Conservation (phyloP, 768 basidiomycete species). For the Tephrocybe sp. region DNA sequence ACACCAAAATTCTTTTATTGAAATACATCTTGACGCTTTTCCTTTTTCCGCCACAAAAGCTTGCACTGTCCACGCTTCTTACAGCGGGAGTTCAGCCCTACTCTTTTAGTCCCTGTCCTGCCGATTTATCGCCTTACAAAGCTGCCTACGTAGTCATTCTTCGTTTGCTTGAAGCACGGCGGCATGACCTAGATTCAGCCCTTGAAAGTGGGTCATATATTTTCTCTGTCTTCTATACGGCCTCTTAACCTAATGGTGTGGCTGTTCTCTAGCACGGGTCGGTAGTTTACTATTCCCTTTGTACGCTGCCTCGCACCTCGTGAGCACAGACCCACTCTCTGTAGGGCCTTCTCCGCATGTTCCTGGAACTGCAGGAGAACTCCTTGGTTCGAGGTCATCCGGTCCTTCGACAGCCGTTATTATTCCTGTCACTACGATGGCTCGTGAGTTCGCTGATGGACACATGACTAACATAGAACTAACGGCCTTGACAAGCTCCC, state of each 20-base stretch:
- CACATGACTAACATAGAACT: slow-evolving; percentile 3
- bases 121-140: slow-evolving; percentile 40
- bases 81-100: slow-evolving; percentile 41
- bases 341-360: slow-evolving; percentile 1
- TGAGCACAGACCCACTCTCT: slow-evolving; percentile 14
- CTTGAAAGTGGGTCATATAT: slow-evolving; percentile 31
- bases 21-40: slow-evolving; percentile 11
- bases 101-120: slow-evolving; percentile 45
- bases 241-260: no score
- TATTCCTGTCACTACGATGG: slow-evolving; percentile 29
- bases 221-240: slow-evolving; percentile 1
- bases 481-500: slow-evolving; percentile 32
- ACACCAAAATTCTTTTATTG: slow-evolving; percentile 10
- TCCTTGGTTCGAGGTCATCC: neutral
- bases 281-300: slow-evolving; percentile 34
- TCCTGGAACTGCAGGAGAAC: neutral
- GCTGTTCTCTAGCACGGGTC: slow-evolving; percentile 30
- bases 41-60: slow-evolving; percentile 27
- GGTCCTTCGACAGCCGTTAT: slow-evolving; percentile 15
- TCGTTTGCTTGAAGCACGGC: slow-evolving; percentile 37
- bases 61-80: slow-evolving; percentile 47
- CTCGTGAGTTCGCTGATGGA: slow-evolving; percentile 29
- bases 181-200: slow-evolving; percentile 27
- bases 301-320: slow-evolving; percentile 28
- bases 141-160: slow-evolving; percentile 50